Base-by-base conservation (phyloP, 139 green algal genomes). In the Spirogloea muscicola region DNA sequence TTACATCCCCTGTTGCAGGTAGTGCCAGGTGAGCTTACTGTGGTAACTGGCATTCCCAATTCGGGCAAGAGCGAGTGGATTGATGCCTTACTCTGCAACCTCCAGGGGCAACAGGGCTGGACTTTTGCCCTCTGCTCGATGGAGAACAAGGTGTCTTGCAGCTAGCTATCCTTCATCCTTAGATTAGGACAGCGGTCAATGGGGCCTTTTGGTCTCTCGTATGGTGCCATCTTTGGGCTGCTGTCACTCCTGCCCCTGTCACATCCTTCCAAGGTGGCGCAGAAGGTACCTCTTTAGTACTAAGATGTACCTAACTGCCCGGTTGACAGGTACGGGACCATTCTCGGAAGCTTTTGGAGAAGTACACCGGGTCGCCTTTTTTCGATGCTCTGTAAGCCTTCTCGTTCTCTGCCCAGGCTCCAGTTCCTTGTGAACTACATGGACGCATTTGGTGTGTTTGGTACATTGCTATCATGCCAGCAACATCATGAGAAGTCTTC, bases 61-160 rank as follows among this genome's bases (percentile, higher is more conserved):
- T 91, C 81, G n/a, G 93, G 93, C 65, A 98, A 98, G 84, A 89
- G 72, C 58, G 93, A 98, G 79, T 98, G 91, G 90, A 84, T 98
- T n/a, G 93, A 98, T 72, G 92, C 93, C 27, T 84, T 98, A 58
- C 62, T 91, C 39, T 84, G 85, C 62, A 97, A 97, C 82, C 84
- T 98, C 46, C 81, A 88, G 1, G 62, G 86, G 25, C 43, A 81
- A 25, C 73, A 93, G 44, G 88, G 89, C 66, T 98, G 93, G 93
- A 85, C 68, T 48, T 93, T 98, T 72, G 91, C 89, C 1, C 59
- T 97, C 52, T 96, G 90, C 71, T 86, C 80, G 31, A 71, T 86
- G 67, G 80, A 86, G 65, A 86, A 86, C 74, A 82, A 80, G 69
- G 80, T 85, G 2, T 51, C 43, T 51, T 51, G 13, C 10, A 51